Percentiles rank a stretch among this genome's conserved stretches.
Evolutionary conservation across 164 flowering plant genomes (phyloP).

Genomic region (Umbilicus rupestris): DNA sequence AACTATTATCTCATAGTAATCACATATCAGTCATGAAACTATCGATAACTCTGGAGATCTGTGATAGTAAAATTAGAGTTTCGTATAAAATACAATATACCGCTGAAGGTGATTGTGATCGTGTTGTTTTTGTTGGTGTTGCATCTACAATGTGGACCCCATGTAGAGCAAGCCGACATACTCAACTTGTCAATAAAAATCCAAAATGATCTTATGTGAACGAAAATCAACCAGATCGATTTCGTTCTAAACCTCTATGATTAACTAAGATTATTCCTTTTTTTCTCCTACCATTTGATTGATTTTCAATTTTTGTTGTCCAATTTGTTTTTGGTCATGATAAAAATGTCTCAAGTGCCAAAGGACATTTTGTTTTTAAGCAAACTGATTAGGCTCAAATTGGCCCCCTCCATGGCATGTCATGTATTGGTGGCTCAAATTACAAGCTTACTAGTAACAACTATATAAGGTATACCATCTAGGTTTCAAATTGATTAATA

Average conservation of each 20-base stretch:
- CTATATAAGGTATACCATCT: neutral
- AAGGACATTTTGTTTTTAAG: neutral
- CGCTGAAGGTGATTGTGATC: neutral
- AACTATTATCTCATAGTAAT: neutral
- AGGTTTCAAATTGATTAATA: neutral
- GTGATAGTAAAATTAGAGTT: neutral
- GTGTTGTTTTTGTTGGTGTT: neutral
- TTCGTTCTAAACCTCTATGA: neutral
- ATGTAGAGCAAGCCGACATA: neutral
- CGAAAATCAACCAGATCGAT: neutral
- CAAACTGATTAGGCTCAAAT: neutral
- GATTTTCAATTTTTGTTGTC: neutral
- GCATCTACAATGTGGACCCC: neutral
- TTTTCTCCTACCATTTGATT: neutral
- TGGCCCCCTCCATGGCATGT: neutral
- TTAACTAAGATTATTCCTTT: neutral
- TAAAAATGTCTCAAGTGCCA: constrained; percentile 3
- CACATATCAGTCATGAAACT: neutral
- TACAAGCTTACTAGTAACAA: neutral
- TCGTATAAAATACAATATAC: neutral
- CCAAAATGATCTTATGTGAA: neutral
- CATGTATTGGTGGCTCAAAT: neutral
- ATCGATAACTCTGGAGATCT: neutral
- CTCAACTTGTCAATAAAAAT: constrained; percentile 5
- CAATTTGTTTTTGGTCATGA: neutral